Percentiles rank a stretch among this genome's conserved stretches.
These are phyloP conservation scores for Erucastrum elatum DNA, from an alignment of 345 rosid genomes.

Conservation along the genomic window DNA sequence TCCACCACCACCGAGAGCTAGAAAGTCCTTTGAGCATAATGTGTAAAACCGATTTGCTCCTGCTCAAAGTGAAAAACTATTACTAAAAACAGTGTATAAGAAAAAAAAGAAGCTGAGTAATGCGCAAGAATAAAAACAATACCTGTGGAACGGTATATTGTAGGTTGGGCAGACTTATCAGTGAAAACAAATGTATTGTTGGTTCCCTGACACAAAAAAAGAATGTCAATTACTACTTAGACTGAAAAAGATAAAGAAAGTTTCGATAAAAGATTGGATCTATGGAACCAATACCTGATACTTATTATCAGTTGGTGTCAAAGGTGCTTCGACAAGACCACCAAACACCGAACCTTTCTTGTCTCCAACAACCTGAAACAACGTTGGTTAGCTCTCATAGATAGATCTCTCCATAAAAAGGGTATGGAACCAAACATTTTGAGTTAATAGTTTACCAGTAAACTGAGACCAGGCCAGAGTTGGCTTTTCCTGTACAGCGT, in stretches of 20 bases:
- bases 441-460: constrained; percentile 58
- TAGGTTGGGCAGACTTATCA: constrained; percentile 61
- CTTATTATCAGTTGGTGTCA: constrained; percentile 71
- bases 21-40: constrained; percentile 70
- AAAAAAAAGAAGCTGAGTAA: not conserved
- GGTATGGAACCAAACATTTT: not conserved
- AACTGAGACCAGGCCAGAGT: constrained; percentile 93
- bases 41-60: constrained; percentile 95
- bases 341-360: constrained; percentile 90
- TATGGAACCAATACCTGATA: constrained; percentile 66
- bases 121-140: not conserved
- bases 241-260: not conserved
- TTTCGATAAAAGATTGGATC: constrained; percentile 4
- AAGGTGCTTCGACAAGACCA: constrained; percentile 92
- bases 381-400: not conserved
- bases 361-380: constrained; percentile 84
- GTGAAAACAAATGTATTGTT: constrained; percentile 92
- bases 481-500: constrained; percentile 89
- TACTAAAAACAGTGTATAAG: not conserved
- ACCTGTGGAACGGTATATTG: constrained; percentile 86
- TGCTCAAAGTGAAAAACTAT: constrained; percentile 38
- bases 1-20: constrained; percentile 95
- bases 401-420: not conserved
- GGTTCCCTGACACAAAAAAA: constrained; percentile 62
- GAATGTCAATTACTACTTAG: not conserved